Evolutionary conservation across 106 monocot genomes (phyloP), one percentile per base, ranked within the genome.

Genomic region (Acorus calamus): DNA sequence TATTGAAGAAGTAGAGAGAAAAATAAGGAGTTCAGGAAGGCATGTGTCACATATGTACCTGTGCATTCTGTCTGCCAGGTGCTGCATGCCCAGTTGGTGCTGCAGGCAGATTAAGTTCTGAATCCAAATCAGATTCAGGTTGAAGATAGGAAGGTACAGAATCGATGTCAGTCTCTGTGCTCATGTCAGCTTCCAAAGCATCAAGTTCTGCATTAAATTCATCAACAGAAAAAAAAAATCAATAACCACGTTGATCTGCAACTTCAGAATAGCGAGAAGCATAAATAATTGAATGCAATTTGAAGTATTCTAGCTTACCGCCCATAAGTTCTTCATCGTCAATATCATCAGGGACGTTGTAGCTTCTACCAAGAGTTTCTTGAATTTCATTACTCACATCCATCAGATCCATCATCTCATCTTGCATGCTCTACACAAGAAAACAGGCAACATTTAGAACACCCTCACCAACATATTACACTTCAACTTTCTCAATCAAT

Each of bases 321-420:
- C 90, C 96, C 90, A 96, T 80, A 42, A 96, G 90, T 28, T 96
- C 96, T n/a, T 96, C 96, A 61, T 96, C 96, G 62, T 96, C 96
- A 67, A 96, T 83, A 53, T 96, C 84, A 84, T 96, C 96, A 66
- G 90, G 96, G 11, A 96, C 73, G 70, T 83, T 96, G 71, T 96
- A 96, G 65, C 78, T 83, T 78, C 96, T 87, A 61, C 96, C 96
- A 64, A 96, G 90, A 42, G 96, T 77, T 68, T 96, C 96, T 85
- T 96, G 96, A 52, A 96, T 91, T 66, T 96, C 96, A 14, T 67
- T 78, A 64, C 96, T 96, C 48, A 85, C 74, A 60, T 96, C 96
- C 96, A 96, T 87, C 71, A 96, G 69, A 77, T 96, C 90, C 82
- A 81, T 90, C 96, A 96, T 96, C 56, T 96, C 90, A 75, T 96